Base-by-base conservation (phyloP, 2,329 filamentous ascomycete species). In the Furcasterigmium sp. region DNA sequence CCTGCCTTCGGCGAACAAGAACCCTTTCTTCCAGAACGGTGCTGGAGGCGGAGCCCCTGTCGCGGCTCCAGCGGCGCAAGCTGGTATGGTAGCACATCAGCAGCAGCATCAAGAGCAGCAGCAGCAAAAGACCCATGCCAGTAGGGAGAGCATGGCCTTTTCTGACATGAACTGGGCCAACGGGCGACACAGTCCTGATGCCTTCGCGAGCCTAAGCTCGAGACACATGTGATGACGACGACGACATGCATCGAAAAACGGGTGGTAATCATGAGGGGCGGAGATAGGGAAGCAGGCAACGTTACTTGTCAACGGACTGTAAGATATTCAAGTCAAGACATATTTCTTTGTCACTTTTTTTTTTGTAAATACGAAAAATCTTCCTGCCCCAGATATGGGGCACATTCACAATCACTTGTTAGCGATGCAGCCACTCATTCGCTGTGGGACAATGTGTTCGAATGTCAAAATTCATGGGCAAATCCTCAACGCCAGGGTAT, bases 171-270 rank as follows among this genome's bases (percentile, higher is more conserved):
- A 77, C 37, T 82, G 78, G 78, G 72, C 72, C 54, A 84, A 82
- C 53, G 86, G 86, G 9, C 70, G 86, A 34, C 85, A 90, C 56
- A 89, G 85, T 53, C 86, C 86, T 4, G 86, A 91, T 62, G 86
- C 86, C 13, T 91, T 90, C 71, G 80, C 85, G 3, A 86, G 83
- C 40, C 67, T 91, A 50, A 88, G 84, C 55, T 80, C 84, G 41
- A 69, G 76, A 51, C 73, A 76, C 55, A 65, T 56, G 44, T 60
- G 50, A 64, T 47, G 46, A 51, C 35, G 3, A 10, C 17, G 35
- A 20, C 17, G 19, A 21, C 15, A 18, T 5, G 34, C 13, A 36
- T 18, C 20, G 34, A 36, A 7, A 15, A 8, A 19, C 11, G 34
- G 34, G 34, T n/a, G 34, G n/a, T n/a, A n/a, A n/a, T n/a, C n/a